Conservation (phyloP, 257 asterid genomes). For the Craterostigma plantagineum region DNA sequence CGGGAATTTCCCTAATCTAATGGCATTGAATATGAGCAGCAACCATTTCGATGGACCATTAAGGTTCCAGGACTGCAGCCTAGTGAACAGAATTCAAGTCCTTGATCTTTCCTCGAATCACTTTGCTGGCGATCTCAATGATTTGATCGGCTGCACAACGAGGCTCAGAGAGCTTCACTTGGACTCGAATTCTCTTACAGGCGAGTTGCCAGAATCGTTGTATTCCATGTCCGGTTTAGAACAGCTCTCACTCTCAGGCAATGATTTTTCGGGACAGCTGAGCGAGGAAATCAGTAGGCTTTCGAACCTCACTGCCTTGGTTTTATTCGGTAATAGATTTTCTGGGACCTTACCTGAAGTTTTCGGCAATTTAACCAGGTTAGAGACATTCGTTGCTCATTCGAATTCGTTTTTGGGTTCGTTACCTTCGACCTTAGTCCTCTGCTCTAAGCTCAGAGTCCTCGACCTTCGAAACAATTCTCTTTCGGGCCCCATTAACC, state of each 20-base stretch:
- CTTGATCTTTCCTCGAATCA: constrained; percentile 54
- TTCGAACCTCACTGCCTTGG: constrained; percentile 37
- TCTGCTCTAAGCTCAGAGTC: constrained; percentile 37
- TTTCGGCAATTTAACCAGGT: constrained; percentile 44
- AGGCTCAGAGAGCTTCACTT: constrained; percentile 36
- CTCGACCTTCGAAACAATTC: constrained; percentile 80
- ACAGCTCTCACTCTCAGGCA: constrained; percentile 52
- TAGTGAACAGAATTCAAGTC: constrained; percentile 18
- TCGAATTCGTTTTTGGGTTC: constrained; percentile 61
- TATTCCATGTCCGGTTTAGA: constrained; percentile 41
- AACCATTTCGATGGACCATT: constrained; percentile 39
- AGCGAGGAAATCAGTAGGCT: constrained; percentile 53
- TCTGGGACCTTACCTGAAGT: constrained; percentile 67
- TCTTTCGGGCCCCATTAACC: constrained; percentile 40
- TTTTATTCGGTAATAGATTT: constrained; percentile 32
- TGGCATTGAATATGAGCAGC: constrained; percentile 43
- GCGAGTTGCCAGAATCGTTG: constrained; percentile 41
- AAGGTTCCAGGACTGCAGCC: constrained; percentile 26
- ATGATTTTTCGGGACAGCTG: constrained; percentile 49
- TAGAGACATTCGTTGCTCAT: constrained; percentile 46
- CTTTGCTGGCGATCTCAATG: constrained; percentile 36
- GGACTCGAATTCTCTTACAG: constrained; percentile 47
- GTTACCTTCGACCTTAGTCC: constrained; percentile 44
- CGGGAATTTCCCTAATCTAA: constrained; percentile 40
- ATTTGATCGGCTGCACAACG: constrained; percentile 31